Percentiles rank a stretch among this genome's conserved stretches.
Evolutionary conservation across 2,329 filamentous ascomycete genomes (phyloP).

Genomic region (Aureobasidium sp.): DNA sequence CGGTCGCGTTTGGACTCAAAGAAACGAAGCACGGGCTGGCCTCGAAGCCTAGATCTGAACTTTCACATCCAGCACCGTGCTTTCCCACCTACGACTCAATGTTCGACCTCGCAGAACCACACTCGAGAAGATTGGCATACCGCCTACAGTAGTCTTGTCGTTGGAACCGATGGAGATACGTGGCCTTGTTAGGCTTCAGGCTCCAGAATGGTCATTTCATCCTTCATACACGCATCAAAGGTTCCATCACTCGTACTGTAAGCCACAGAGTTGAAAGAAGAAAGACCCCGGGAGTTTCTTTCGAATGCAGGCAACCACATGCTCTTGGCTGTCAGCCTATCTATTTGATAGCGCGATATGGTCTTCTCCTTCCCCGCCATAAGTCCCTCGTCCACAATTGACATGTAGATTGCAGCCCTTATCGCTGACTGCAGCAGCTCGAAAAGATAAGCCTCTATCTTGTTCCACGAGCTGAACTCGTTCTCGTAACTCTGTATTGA

Average conservation of each 20-base stretch:
- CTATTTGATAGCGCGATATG: neutral
- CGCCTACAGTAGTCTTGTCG: too few relatives aligned
- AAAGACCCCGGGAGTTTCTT: too few relatives aligned
- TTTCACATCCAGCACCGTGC: too few relatives aligned
- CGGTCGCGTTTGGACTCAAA: too few relatives aligned
- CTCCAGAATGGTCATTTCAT: neutral
- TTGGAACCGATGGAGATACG: neutral
- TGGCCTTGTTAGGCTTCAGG: neutral
- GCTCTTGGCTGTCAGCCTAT: neutral
- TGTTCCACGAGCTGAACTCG: neutral
- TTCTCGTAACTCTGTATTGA: neutral
- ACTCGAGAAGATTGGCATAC: too few relatives aligned
- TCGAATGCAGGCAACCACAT: too few relatives aligned
- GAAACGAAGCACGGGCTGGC: too few relatives aligned
- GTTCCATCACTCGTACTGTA: neutral
- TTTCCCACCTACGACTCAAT: too few relatives aligned
- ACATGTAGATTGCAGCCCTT: neutral
- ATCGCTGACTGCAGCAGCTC: neutral
- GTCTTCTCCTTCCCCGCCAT: neutral
- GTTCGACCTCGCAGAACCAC: too few relatives aligned
- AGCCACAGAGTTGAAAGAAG: neutral
- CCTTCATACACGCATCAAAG: neutral
- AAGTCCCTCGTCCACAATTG: neutral
- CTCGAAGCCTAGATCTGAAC: too few relatives aligned
- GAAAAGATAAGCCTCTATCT: neutral